phyloP scores from a whole-genome alignment of 78 protist genomes.

The Dictyostelium citrinum region DNA sequence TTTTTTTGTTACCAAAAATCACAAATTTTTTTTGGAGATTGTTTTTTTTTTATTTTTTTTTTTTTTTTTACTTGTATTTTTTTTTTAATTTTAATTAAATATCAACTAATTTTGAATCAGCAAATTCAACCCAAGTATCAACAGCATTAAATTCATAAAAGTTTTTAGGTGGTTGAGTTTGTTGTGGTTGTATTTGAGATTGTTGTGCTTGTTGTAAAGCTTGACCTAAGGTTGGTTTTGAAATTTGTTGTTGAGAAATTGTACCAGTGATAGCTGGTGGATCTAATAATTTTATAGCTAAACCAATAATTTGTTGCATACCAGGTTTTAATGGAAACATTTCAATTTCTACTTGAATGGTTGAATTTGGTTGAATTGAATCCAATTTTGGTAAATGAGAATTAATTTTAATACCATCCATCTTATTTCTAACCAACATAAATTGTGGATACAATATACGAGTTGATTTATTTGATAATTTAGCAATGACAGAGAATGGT shows the following conservation, averaged over 20 bases:
- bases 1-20: too few relatives aligned
- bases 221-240: not conserved
- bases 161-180: slow-evolving; percentile 8
- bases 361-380: not conserved
- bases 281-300: slow-evolving; percentile 38
- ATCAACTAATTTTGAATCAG: not conserved
- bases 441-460: slow-evolving; percentile 33
- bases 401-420: slow-evolving; percentile 67
- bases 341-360: slow-evolving; percentile 20
- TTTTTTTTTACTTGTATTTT: not conserved
- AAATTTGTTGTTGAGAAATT: not conserved
- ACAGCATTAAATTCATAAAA: slow-evolving; percentile 34
- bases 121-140: slow-evolving; percentile 39
- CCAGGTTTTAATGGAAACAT: slow-evolving; percentile 77
- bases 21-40: too few relatives aligned
- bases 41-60: not conserved
- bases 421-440: slow-evolving; percentile 38
- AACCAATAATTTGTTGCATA: slow-evolving; percentile 72
- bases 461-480: slow-evolving; percentile 26
- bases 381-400: slow-evolving; percentile 47
- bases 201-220: not conserved
- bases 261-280: not conserved
- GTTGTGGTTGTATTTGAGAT: not conserved
- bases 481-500: slow-evolving; percentile 30
- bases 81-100: not conserved